Base-by-base conservation (phyloP, 1,284 basidiomycete species). In the Marasmius sp. region DNA sequence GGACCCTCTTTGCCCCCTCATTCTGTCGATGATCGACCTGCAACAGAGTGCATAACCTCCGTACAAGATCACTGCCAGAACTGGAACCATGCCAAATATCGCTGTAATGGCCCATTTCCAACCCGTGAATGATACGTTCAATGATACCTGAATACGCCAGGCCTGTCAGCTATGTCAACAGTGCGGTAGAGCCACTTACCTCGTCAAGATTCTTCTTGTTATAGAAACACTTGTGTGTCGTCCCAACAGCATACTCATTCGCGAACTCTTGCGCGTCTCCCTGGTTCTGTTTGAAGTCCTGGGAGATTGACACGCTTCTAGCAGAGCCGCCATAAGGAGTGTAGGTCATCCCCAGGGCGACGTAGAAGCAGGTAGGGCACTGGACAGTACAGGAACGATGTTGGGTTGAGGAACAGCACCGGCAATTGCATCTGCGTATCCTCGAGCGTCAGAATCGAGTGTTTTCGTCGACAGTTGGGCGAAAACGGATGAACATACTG, bases 101-200 rank as follows among this genome's bases (percentile, higher is more conserved):
- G 65, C 61, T 1, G 62, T 63, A 43, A 66, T 48, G 0, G 56
- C 66, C 65, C 66, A 68, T 49, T 68, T 68, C 66, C 66, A 68
- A 9, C 52, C 3, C n/a, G 65, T 68, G 18, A 63, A 53, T 1
- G 41, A 37, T 20, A 63, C 61, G 47, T 66, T 52, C 45, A 64
- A 64, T 3, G 59, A 39, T 34, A 66, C 55, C 66, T 65, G 39
- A 10, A 57, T 18, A 27, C 37, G 12, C 27, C 12, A 49, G 27
- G 18, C 20, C 12, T 52, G 50, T 33, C 3, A 52, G 27, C 48
- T 16, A 20, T 20, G 18, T 14, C 14, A 14, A 45, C 43, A 14
- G 43, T 6, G 48, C 10, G 8, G 34, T 36, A 27, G 7, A 16
- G 45, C 8, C 10, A 18, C 0, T 2, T 8, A 66, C 67, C 62